Evolutionary conservation across 2,329 filamentous ascomycete genomes (phyloP).

Genomic region (Monilinia fructicola): DNA sequence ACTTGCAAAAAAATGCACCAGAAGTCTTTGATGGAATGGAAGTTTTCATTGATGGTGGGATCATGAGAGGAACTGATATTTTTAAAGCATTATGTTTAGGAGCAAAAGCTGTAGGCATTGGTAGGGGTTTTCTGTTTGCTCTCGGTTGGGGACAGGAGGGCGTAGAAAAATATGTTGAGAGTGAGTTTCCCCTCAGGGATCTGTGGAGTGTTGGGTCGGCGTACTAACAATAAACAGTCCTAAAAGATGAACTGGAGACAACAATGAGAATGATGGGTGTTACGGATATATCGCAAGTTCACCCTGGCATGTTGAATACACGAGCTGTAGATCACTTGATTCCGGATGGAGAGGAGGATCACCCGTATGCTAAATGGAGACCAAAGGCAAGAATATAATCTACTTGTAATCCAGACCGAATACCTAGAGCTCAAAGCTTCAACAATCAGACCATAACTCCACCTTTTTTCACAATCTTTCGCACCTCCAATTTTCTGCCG

Average conservation of each 20-base stretch:
- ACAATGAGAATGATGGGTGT: conserved; percentile 67
- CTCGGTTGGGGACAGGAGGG: conserved; percentile 62
- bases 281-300: conserved; percentile 58
- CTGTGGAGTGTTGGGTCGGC: not conserved
- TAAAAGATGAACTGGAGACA: conserved; percentile 62
- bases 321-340: conserved; percentile 50
- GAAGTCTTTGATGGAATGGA: conserved; percentile 60
- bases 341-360: conserved; percentile 43
- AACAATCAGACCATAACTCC: not conserved
- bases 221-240: conserved; percentile 40
- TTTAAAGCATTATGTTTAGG: conserved; percentile 67
- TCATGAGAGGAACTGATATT: conserved; percentile 65
- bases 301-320: conserved; percentile 61
- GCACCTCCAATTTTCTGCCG: not conserved
- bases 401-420: not conserved
- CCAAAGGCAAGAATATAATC: conserved; percentile 36
- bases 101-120: conserved; percentile 62
- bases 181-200: conserved; percentile 43
- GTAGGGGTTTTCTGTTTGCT: conserved; percentile 59
- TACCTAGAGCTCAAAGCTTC: not conserved
- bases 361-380: conserved; percentile 47
- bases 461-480: not conserved
- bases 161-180: conserved; percentile 52
- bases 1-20: conserved; percentile 61
- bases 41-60: conserved; percentile 64